A percentile compares a stretch with the other conserved stretches of the same genome.
Conservation (phyloP, 768 basidiomycete genomes). For the Boletellus emodensis region DNA sequence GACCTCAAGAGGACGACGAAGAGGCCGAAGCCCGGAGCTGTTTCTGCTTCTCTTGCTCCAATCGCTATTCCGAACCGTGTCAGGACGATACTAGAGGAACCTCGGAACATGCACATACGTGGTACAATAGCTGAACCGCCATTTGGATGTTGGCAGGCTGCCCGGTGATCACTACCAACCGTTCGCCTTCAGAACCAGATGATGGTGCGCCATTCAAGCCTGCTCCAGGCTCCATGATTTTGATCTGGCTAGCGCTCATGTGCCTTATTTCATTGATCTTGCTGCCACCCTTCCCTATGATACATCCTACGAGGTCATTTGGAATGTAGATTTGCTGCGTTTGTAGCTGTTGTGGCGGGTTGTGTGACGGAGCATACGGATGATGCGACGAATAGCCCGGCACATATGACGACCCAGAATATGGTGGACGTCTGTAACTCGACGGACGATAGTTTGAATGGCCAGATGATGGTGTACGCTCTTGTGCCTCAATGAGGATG, state of each 20-base stretch:
- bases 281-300: slow-evolving; percentile 96
- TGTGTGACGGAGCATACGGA: slow-evolving; percentile 48
- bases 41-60: slow-evolving; percentile 90
- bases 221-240: slow-evolving; percentile 97
- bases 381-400: slow-evolving; percentile 53
- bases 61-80: slow-evolving; percentile 45
- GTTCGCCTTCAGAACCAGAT: slow-evolving; percentile 77
- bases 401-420: slow-evolving; percentile 62
- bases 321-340: slow-evolving; percentile 99
- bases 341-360: slow-evolving; percentile 72
- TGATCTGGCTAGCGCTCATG: slow-evolving; percentile 93
- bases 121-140: slow-evolving; percentile 89
- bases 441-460: slow-evolving; percentile 62
- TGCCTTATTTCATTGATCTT: slow-evolving; percentile 99
- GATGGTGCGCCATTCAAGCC: slow-evolving; percentile 68
- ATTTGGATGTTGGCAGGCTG: slow-evolving; percentile 92
- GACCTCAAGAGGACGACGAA: slow-evolving; percentile 28
- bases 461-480: slow-evolving; percentile 69
- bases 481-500: slow-evolving; percentile 90
- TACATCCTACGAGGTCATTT: slow-evolving; percentile 93
- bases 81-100: slow-evolving; percentile 2
- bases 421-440: slow-evolving; percentile 45
- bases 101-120: slow-evolving; percentile 45
- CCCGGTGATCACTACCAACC: slow-evolving; percentile 97
- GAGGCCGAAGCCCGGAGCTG: slow-evolving; percentile 45